Evolutionary conservation across 1,284 basidiomycete species (phyloP).

Genomic region (Boletus sp.): DNA sequence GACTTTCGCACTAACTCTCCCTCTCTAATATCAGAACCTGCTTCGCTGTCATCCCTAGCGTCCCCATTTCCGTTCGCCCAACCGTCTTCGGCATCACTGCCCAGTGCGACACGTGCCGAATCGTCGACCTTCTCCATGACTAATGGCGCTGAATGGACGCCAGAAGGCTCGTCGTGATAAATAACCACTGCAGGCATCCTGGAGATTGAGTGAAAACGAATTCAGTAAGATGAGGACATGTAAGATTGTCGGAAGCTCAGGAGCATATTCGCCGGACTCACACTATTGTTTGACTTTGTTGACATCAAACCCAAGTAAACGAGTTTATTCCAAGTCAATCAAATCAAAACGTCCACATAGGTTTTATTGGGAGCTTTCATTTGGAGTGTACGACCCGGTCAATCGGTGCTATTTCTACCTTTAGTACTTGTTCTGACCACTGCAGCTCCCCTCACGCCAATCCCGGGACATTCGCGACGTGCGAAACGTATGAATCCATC

Average conservation of each 20-base stretch:
- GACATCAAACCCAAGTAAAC: conserved; percentile 10
- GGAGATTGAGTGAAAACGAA: not conserved
- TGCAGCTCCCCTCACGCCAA: too few relatives aligned
- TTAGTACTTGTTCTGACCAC: too few relatives aligned
- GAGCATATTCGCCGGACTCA: not conserved
- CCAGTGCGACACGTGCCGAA: not conserved
- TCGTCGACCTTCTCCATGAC: conserved; percentile 10
- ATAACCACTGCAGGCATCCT: conserved; percentile 20
- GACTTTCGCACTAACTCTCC: conserved; percentile 13
- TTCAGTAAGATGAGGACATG: conserved; percentile 18
- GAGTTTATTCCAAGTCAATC: too few relatives aligned
- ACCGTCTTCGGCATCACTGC: conserved; percentile 1
- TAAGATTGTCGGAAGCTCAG: conserved; percentile 4
- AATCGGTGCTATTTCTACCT: too few relatives aligned
- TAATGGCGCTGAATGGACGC: not conserved
- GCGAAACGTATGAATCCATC: too few relatives aligned
- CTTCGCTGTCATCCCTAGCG: conserved; percentile 7
- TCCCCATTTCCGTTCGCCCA: conserved; percentile 28
- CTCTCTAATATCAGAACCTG: conserved; percentile 9
- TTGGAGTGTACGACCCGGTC: too few relatives aligned
- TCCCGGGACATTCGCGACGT: too few relatives aligned
- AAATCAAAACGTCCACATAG: too few relatives aligned
- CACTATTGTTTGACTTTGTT: conserved; percentile 23
- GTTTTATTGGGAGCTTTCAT: too few relatives aligned
- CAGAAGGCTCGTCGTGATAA: not conserved